phyloP scores from a whole-genome alignment of 2,329 filamentous ascomycete species.

The Cadophora sp. region DNA sequence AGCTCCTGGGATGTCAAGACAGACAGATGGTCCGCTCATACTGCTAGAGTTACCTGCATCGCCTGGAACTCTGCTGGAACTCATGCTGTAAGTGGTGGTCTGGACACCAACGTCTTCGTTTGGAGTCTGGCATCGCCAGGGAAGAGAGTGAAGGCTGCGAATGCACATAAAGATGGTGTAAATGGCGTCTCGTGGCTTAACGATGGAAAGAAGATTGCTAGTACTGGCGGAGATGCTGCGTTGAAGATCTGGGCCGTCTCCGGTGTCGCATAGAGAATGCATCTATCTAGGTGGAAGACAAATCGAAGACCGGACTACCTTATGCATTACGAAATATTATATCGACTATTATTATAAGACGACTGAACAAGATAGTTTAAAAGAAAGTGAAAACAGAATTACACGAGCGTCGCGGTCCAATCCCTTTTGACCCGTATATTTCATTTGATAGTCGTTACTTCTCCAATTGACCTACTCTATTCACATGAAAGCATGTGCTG shows the following conservation, averaged over 20 bases:
- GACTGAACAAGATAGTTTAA: neutral
- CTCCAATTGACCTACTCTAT: no score
- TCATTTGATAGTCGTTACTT: no score
- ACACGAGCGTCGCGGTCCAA: neutral
- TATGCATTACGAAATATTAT: neutral
- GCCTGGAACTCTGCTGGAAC: conserved; percentile 81
- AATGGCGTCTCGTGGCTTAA: conserved; percentile 84
- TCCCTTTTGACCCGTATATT: no score
- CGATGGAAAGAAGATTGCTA: conserved; percentile 71
- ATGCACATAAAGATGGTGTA: conserved; percentile 96
- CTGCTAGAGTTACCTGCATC: conserved; percentile 69
- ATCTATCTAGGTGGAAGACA: neutral
- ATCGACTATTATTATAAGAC: neutral
- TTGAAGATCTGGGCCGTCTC: conserved; percentile 86
- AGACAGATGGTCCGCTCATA: conserved; percentile 79
- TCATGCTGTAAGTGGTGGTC: conserved; percentile 80
- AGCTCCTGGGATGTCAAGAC: conserved; percentile 74
- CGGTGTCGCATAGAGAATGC: conserved; percentile 52
- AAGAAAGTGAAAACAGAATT: neutral
- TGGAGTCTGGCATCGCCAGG: conserved; percentile 89
- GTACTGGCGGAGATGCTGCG: conserved; percentile 84
- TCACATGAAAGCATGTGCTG: no score
- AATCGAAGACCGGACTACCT: neutral
- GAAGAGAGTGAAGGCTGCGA: conserved; percentile 80
- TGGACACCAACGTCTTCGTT: conserved; percentile 92